Evolutionary conservation across 345 rosid genomes (phyloP), one percentile per base, ranked within the genome.

Genomic region (Pelargonium nanum): DNA sequence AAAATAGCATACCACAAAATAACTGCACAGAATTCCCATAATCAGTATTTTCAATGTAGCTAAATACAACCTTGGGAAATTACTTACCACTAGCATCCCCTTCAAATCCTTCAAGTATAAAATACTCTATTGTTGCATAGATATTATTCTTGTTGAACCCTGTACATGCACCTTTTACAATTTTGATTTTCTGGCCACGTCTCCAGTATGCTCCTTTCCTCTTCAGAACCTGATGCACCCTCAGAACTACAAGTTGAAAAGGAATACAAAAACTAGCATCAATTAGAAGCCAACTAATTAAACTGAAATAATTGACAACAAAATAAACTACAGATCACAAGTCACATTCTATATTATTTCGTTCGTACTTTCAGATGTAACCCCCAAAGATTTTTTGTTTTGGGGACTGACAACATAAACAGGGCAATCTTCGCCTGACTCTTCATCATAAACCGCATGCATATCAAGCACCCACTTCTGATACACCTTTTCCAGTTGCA

Each of bases 31-130:
- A 58, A 58, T 28, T 24, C 20, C 22, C 7, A 2, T 26, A 4
- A 0, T 22, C 10, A 34, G 0, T 59, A 30, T 59, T 34, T 24
- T 26, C 34, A 26, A 34, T 30, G 19, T 30, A 59, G 52, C 4
- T 34, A 48, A 57, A 44, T 68, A 50, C 24, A 30, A 34, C 1
- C 23, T 56, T 19, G 28, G 25, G 53, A 60, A 40, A 58, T 50
- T 55, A 59, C 81, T 67, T 68, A 88, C 96, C 92, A 56, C 92
- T 86, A 45, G 81, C 74, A 64, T 88, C 96, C 55, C 81, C 92
- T 58, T 65, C 79, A 52, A 83, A 65, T 44, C 96, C 92, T 79
- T 79, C 92, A 64, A 88, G 70, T 60, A 83, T 19, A 60, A 88
- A 80, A 75, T 82, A 73, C 62, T 88, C 92, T 57, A 88, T 16